Base-by-base conservation (phyloP, 768 basidiomycete genomes). In the Podaxis pistillaris region DNA sequence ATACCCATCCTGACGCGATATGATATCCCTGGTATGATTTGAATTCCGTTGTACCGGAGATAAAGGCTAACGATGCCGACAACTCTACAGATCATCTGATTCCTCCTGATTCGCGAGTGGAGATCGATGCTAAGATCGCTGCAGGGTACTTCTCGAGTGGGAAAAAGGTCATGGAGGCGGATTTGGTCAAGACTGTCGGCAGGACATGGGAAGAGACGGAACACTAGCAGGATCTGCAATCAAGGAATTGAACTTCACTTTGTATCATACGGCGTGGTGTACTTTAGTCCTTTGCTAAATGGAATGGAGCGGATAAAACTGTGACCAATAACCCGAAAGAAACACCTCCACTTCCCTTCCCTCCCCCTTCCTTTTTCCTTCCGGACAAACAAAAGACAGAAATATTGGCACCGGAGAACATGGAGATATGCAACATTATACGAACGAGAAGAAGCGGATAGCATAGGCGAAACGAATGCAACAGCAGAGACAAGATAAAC, bases 101-200 rank as follows among this genome's bases (percentile, higher is more conserved):
- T 65, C 94, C 94, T 0, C 91, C 90, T 38, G 92, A 94, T 74
- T 90, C 90, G 47, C 85, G 87, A 15, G 96, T 98, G 28, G 96
- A 98, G 78, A 97, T 96, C 65, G 93, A 97, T 67, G 96, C 96
- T 38, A 98, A 97, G 84, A 94, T 95, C 67, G 92, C 93, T 11
- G 89, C 93, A 4, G 96, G 95, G 7, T 98, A 98, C 73, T 96
- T 93, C 76, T 87, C 90, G 33, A 90, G 83, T 64, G 88, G 87
- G 2, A 91, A 91, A 74, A 80, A 88, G 69, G 71, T 96, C 46
- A 87, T 86, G 0, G 83, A 93, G 70, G 89, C 82, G 17, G 94
- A 96, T 73, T 76, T 96, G 40, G 76, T 86, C 57, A 92, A 90
- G 82, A 95, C 94, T 0, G 91, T 94, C 0, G 94, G 94, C 0